A percentile compares a stretch with the other conserved stretches of the same genome.
Evolutionary conservation across 208 protist genomes (phyloP).

Genomic region (Entamoeba moshkovskii): DNA sequence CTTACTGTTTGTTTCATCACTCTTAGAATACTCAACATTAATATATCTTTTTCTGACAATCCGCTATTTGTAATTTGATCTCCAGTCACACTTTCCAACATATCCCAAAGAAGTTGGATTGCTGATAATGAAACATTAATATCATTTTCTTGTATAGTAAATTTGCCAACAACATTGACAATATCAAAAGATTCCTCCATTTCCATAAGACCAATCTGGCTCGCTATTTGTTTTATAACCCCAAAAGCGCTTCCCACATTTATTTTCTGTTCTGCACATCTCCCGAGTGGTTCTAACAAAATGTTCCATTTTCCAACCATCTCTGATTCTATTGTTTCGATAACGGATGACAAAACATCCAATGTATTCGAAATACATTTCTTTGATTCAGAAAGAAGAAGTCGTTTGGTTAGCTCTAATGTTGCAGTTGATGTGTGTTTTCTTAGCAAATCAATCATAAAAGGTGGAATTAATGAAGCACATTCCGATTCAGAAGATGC

Average conservation of each 20-base stretch:
- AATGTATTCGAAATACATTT: not conserved
- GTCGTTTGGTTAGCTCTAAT: not conserved
- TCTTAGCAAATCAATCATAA: not conserved
- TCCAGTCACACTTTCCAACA: not conserved
- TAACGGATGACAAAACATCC: not conserved
- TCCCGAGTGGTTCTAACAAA: not conserved
- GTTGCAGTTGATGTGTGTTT: not conserved
- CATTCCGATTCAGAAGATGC: not conserved
- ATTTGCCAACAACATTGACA: not conserved
- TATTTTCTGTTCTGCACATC: not conserved
- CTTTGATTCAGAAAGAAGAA: not conserved
- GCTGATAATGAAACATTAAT: not conserved
- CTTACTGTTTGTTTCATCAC: not conserved
- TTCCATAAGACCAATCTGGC: not conserved
- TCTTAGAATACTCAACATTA: not conserved
- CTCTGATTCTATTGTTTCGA: not conserved
- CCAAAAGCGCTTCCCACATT: not conserved
- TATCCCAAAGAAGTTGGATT: not conserved
- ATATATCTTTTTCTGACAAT: not conserved
- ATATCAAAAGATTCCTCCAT: not conserved
- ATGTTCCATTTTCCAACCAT: not conserved
- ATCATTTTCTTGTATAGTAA: not conserved
- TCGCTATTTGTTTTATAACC: not conserved
- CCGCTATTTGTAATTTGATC: not conserved
- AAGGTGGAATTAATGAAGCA: not conserved